Conservation (phyloP, 2,329 filamentous ascomycete genomes). For the Botrytis hyacinthi region DNA sequence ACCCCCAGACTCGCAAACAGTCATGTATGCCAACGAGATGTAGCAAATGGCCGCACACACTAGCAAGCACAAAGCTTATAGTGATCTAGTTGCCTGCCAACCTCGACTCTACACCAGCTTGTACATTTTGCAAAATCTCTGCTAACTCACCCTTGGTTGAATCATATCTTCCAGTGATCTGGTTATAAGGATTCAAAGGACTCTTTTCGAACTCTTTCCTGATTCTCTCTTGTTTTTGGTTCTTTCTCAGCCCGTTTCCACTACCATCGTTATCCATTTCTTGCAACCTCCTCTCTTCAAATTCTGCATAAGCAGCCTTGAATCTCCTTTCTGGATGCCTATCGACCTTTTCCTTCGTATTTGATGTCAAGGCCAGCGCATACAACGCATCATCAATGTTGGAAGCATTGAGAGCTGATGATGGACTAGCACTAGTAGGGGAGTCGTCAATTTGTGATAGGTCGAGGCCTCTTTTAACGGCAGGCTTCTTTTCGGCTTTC, state of each 20-base stretch:
- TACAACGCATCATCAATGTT: constrained; percentile 95
- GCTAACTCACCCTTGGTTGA: constrained; percentile 73
- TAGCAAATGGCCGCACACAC: background rate
- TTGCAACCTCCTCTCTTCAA: constrained; percentile 73
- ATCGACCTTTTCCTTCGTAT: constrained; percentile 70
- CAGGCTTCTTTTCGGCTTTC: constrained; percentile 64
- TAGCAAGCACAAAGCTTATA: background rate
- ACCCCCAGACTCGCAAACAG: background rate
- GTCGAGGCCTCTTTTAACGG: constrained; percentile 61
- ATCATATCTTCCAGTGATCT: constrained; percentile 74
- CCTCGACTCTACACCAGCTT: constrained; percentile 70
- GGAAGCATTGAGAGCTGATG: constrained; percentile 68
- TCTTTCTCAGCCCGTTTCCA: constrained; percentile 67
- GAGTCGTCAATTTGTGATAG: constrained; percentile 67
- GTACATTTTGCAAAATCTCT: constrained; percentile 64
- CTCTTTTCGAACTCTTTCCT: constrained; percentile 93
- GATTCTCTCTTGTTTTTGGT: constrained; percentile 82
- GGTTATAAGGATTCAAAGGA: constrained; percentile 93
- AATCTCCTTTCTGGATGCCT: constrained; percentile 83
- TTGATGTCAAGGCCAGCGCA: constrained; percentile 66
- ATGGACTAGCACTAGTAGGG: constrained; percentile 41
- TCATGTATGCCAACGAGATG: background rate
- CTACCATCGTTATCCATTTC: constrained; percentile 84
- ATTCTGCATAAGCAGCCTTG: constrained; percentile 81
- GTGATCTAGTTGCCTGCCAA: constrained; percentile 44